These are phyloP conservation scores for Metschnikowia sp. DNA, from an alignment of 805 yeast species.

Conservation along the genomic window DNA sequence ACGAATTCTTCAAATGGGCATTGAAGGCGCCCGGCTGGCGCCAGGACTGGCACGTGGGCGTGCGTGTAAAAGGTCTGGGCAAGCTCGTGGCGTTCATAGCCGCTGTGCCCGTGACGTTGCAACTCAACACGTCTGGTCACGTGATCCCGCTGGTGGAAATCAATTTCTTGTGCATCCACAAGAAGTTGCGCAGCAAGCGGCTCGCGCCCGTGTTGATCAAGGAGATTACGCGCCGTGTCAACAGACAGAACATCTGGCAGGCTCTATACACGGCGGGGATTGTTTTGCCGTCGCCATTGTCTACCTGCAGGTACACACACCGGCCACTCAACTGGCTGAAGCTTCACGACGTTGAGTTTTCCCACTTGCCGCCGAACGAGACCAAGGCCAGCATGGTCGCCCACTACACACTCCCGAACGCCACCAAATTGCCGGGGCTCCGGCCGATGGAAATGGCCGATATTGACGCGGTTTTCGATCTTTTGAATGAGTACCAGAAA, in stretches of 20 bases:
- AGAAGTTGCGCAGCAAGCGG: slow-evolving; percentile 88
- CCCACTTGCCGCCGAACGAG: slow-evolving; percentile 68
- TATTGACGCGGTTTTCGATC: slow-evolving; percentile 55
- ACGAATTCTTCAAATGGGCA: slow-evolving; percentile 87
- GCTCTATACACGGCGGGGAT: slow-evolving; percentile 94
- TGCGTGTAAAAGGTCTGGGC: slow-evolving; percentile 71
- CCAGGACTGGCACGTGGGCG: slow-evolving; percentile 89
- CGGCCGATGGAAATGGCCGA: slow-evolving; percentile 59
- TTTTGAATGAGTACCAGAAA: slow-evolving; percentile 61
- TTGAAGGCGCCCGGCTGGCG: slow-evolving; percentile 91
- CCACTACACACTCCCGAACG: slow-evolving; percentile 52
- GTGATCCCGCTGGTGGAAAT: slow-evolving; percentile 72
- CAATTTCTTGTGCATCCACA: slow-evolving; percentile 91
- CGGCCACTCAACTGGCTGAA: slow-evolving; percentile 93
- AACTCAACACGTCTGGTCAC: slow-evolving; percentile 49
- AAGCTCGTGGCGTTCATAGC: slow-evolving; percentile 89
- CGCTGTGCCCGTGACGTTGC: slow-evolving; percentile 76
- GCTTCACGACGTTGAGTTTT: slow-evolving; percentile 85
- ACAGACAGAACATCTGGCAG: slow-evolving; percentile 84
- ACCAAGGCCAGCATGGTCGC: slow-evolving; percentile 69
- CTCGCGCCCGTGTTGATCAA: slow-evolving; percentile 91
- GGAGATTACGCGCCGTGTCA: slow-evolving; percentile 91
- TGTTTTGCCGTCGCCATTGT: slow-evolving; percentile 86
- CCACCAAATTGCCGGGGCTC: slow-evolving; percentile 50
- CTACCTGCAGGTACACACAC: slow-evolving; percentile 87